phyloP scores from a whole-genome alignment of 2,329 filamentous ascomycete genomes.

The Nectriaceae sp. region DNA sequence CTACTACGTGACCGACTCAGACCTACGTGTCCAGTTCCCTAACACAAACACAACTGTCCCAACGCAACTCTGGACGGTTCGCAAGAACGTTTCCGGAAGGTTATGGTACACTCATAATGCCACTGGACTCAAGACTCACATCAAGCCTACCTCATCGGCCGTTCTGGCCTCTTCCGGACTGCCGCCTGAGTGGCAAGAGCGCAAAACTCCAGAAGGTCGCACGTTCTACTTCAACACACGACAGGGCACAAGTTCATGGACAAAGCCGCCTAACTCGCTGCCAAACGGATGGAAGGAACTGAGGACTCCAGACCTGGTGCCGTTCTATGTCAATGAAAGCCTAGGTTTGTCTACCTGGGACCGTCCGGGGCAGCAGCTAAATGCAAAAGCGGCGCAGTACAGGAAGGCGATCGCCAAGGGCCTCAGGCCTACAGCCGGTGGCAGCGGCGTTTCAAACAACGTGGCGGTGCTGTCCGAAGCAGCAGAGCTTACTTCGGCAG shows the following conservation, averaged over 20 bases:
- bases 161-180: conserved; percentile 13
- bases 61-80: conserved; percentile 23
- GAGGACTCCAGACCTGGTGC: conserved; percentile 26
- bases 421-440: not conserved
- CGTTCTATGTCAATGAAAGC: conserved; percentile 29
- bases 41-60: conserved; percentile 17
- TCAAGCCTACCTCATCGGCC: conserved; percentile 24
- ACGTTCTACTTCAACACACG: conserved; percentile 25
- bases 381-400: conserved; percentile 6
- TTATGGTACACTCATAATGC: conserved; percentile 30
- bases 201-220: conserved; percentile 24
- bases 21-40: conserved; percentile 20
- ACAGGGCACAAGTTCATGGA: conserved; percentile 24
- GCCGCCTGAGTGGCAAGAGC: conserved; percentile 27
- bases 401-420: conserved; percentile 6
- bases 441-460: not conserved
- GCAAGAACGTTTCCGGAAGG: conserved; percentile 28
- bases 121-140: conserved; percentile 25
- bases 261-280: conserved; percentile 21
- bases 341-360: conserved; percentile 29
- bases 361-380: conserved; percentile 29
- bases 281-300: conserved; percentile 28
- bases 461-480: conserved; percentile 1
- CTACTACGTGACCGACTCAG: conserved; percentile 29
- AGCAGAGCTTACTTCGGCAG: conserved; percentile 3